Evolutionary conservation across 768 basidiomycete genomes (phyloP).

Genomic region (Mycena floridula): DNA sequence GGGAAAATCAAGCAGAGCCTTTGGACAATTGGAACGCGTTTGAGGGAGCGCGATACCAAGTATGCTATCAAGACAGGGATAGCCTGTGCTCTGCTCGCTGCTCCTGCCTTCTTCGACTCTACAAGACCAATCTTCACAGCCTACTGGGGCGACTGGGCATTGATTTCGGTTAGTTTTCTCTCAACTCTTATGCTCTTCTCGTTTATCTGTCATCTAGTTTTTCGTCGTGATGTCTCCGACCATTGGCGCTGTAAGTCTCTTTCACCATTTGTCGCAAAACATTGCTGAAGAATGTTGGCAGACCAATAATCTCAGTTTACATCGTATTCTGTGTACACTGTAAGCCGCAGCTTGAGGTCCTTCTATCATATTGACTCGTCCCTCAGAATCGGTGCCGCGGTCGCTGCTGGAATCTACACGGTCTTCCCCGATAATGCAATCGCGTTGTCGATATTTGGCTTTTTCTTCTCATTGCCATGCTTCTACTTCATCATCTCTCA

Average conservation of each 20-base stretch:
- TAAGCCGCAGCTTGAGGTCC: constrained; percentile 29
- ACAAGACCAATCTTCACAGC: constrained; percentile 76
- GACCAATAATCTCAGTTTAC: constrained; percentile 83
- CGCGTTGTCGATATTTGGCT: constrained; percentile 76
- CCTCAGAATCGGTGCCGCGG: constrained; percentile 66
- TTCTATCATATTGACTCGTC: constrained; percentile 8
- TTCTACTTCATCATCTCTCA: constrained; percentile 84
- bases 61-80: constrained; percentile 87
- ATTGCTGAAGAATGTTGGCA: constrained; percentile 26
- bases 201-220: constrained; percentile 38
- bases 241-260: constrained; percentile 63
- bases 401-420: constrained; percentile 68
- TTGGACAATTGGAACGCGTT: constrained; percentile 62
- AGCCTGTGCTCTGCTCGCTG: constrained; percentile 74
- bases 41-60: constrained; percentile 72
- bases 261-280: not conserved
- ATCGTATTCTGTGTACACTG: constrained; percentile 85
- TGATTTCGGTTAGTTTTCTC: constrained; percentile 64
- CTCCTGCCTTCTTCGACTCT: constrained; percentile 80
- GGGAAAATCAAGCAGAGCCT: constrained; percentile 63
- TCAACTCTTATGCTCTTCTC: constrained; percentile 1
- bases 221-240: constrained; percentile 91
- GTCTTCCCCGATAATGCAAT: constrained; percentile 72
- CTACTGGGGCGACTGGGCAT: constrained; percentile 91
- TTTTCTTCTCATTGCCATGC: constrained; percentile 88